Evolutionary conservation across 495 filamentous ascomycete species (phyloP).

Genomic region (Trichoderma asperelloides): DNA sequence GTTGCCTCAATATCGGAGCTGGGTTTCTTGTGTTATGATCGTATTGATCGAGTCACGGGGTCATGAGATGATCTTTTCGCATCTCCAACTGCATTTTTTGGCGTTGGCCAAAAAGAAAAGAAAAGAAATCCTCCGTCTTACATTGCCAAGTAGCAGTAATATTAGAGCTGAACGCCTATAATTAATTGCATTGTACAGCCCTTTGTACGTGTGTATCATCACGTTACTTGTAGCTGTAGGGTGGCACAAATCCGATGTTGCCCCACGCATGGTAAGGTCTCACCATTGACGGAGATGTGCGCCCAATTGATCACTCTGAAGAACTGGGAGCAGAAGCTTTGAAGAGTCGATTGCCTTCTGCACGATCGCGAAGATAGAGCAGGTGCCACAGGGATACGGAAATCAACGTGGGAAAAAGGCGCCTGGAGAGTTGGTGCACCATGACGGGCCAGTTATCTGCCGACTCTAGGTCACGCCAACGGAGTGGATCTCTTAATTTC

Average conservation of each 20-base stretch:
- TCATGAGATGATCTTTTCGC: not conserved
- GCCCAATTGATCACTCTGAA: slow-evolving; percentile 8
- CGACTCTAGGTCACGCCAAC: not conserved
- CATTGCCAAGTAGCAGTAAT: too few species aligned
- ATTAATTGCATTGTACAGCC: too few species aligned
- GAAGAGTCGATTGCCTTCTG: not conserved
- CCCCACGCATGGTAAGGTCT: not conserved
- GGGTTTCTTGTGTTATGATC: not conserved
- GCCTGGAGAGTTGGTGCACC: not conserved
- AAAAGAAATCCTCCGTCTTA: too few species aligned
- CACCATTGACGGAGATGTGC: slow-evolving; percentile 5
- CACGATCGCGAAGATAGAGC: not conserved
- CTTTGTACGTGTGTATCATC: not conserved
- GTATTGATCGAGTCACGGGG: not conserved
- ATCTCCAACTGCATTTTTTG: not conserved
- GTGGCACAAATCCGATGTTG: not conserved
- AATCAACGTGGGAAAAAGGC: not conserved
- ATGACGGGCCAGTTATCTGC: not conserved
- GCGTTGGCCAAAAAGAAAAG: not conserved
- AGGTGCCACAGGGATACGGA: not conserved
- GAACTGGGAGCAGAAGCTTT: not conserved
- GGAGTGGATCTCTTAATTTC: not conserved
- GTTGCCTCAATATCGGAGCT: not conserved
- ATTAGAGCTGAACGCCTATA: too few species aligned
- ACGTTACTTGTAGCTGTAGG: not conserved